Conservation (phyloP, 2,329 filamentous ascomycete genomes). For the Chaetomiaceae sp. region DNA sequence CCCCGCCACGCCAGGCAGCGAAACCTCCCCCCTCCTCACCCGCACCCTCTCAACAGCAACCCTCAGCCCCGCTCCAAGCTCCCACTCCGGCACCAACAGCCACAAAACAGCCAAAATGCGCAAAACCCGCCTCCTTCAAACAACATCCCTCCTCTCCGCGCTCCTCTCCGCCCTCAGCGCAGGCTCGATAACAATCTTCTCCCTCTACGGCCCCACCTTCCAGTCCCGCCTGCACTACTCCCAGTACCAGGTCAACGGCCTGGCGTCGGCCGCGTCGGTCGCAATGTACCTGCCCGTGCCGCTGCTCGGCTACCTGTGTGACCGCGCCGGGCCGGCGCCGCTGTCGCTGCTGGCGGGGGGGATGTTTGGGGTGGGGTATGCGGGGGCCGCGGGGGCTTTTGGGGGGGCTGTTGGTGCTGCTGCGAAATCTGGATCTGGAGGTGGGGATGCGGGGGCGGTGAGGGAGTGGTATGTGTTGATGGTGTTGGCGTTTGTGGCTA, state of each 20-base stretch:
- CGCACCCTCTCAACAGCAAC: neutral
- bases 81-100: neutral
- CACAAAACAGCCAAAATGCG: neutral
- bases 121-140: slow-evolving; percentile 14
- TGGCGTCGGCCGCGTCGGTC: slow-evolving; percentile 73
- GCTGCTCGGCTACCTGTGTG: slow-evolving; percentile 83
- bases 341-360: slow-evolving; percentile 67
- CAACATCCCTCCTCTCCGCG: slow-evolving; percentile 49
- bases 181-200: slow-evolving; percentile 89
- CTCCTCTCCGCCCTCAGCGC: slow-evolving; percentile 66
- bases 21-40: slow-evolving; percentile 4
- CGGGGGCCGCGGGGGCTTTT: slow-evolving; percentile 77
- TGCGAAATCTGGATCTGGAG: too few species aligned
- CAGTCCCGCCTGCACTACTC: slow-evolving; percentile 81
- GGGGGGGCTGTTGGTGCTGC: slow-evolving; percentile 38
- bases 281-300: slow-evolving; percentile 91
- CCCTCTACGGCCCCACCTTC: slow-evolving; percentile 87
- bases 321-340: slow-evolving; percentile 75
- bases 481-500: slow-evolving; percentile 75
- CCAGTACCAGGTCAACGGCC: slow-evolving; percentile 83
- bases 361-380: slow-evolving; percentile 76
- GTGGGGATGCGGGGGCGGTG: slow-evolving; percentile 36
- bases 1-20: neutral
- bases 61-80: neutral
- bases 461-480: slow-evolving; percentile 68